Percentiles rank a stretch among this genome's conserved stretches.
Evolutionary conservation across 805 yeast genomes (phyloP).

Genomic region (Teunomyces pallodes): DNA sequence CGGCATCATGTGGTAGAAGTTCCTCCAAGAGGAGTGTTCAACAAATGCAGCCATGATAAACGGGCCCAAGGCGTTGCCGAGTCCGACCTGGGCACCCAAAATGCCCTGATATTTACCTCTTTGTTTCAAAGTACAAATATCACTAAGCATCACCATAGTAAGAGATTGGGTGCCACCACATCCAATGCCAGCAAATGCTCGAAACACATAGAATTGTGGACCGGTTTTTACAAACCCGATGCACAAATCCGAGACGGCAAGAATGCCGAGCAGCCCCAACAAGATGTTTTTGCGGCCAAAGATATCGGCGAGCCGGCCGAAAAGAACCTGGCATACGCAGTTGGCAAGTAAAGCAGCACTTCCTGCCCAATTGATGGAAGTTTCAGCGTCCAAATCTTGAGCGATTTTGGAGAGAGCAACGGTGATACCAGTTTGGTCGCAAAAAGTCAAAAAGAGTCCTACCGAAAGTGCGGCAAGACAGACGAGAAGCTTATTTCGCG

Average conservation of each 20-base stretch:
- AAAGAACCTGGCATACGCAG: conserved; percentile 72
- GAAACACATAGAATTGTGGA: conserved; percentile 43
- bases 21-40: conserved; percentile 18
- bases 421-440: conserved; percentile 22
- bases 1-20: conserved; percentile 20
- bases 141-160: conserved; percentile 52
- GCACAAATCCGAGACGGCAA: conserved; percentile 43
- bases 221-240: conserved; percentile 44
- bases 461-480: conserved; percentile 18
- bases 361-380: conserved; percentile 58
- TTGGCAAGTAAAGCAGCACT: conserved; percentile 66
- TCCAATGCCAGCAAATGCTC: conserved; percentile 60
- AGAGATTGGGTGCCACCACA: conserved; percentile 55
- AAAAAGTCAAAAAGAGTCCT: conserved; percentile 17
- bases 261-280: conserved; percentile 41
- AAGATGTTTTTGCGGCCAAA: conserved; percentile 51
- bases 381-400: conserved; percentile 17
- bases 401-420: conserved; percentile 21
- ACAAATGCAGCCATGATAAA: conserved; percentile 21
- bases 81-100: conserved; percentile 21
- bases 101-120: conserved; percentile 54
- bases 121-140: conserved; percentile 51
- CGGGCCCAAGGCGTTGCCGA: conserved; percentile 23
- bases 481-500: conserved; percentile 15
- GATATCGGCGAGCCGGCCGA: conserved; percentile 69